phyloP scores from a whole-genome alignment of 2,329 filamentous ascomycete species.

The Akanthomyces uredinophilus region DNA sequence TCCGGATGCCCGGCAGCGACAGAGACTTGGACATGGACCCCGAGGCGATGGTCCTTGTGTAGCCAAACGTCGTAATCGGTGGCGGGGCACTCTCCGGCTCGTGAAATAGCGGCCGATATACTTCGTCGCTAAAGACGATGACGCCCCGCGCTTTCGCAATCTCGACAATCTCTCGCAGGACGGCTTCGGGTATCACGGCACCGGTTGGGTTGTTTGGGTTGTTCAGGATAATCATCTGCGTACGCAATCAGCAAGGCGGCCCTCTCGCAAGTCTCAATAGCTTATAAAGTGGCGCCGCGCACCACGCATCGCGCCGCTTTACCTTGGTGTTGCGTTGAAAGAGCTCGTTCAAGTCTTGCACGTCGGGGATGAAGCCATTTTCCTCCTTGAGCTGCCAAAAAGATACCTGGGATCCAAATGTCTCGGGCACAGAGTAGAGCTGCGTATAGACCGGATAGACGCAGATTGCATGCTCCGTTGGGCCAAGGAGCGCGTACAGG shows the following conservation, averaged over 20 bases:
- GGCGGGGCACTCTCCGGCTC: conserved; percentile 49
- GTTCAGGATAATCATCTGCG: conserved; percentile 47
- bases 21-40: conserved; percentile 85
- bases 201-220: conserved; percentile 85
- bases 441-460: conserved; percentile 87
- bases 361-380: conserved; percentile 61
- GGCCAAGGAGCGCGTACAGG: conserved; percentile 65
- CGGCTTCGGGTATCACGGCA: conserved; percentile 56
- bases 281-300: background rate
- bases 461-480: conserved; percentile 78
- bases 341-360: conserved; percentile 59
- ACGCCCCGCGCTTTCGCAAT: conserved; percentile 60
- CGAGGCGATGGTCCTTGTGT: conserved; percentile 65
- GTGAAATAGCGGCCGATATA: conserved; percentile 81
- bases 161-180: conserved; percentile 56
- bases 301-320: conserved; percentile 30
- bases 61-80: conserved; percentile 66
- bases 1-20: conserved; percentile 71
- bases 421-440: conserved; percentile 68
- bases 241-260: background rate
- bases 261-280: conserved; percentile 20
- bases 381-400: conserved; percentile 66
- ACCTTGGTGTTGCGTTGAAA: conserved; percentile 68
- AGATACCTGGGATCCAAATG: conserved; percentile 70
- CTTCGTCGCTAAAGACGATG: conserved; percentile 70